Base-by-base conservation (phyloP, 202 grass and related monocot genomes). In the Saccharum hybrid region DNA sequence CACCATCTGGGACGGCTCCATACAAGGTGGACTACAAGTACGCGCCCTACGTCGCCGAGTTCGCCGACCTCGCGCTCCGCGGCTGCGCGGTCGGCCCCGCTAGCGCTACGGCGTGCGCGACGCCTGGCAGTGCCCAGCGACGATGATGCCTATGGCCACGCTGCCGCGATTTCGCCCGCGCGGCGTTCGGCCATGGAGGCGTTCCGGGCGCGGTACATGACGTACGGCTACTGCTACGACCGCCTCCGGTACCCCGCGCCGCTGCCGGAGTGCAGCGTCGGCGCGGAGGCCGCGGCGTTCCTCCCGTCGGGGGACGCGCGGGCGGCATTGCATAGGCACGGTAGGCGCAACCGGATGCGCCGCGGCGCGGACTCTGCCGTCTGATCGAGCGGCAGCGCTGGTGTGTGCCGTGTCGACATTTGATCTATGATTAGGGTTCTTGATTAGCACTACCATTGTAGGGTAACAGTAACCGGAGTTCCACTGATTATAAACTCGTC, bases 1-100 rank as follows among this genome's bases (percentile, higher is more conserved):
- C 45, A 97, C 94, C 26, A 26, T 26, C 26, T 26, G 26, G 26
- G 26, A 26, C 26, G 26, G 26, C 26, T 26, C 26, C 26, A 26
- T 26, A 93, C 88, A 97, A 91, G 92, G 92, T 97, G 70, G 88
- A 94, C 85, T 94, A 94, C 88, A 94, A 91, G 88, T 93, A 98
- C 76, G 92, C 92, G 63, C 92, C 92, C 36, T 98, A 88, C 69
- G 88, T 82, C 23, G 90, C 92, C 9, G 85, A 98, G 72, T 98
- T 98, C 88, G 72, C 90, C 52, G 85, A 94, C 86, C 92, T 98
- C 71, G 38, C 56, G 86, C 80, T 98, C 83, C 87, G 41, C 64
- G 87, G 73, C 76, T 94, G 89, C 77, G 38, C 72, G 9, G 71
- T 13, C 33, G 72, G 86, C 51, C 46, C 46, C 10, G 63, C 43